Percentiles rank a stretch among this genome's conserved stretches.
Conservation (phyloP, 495 filamentous ascomycete genomes). For the Hypoxylon crocopeplum region DNA sequence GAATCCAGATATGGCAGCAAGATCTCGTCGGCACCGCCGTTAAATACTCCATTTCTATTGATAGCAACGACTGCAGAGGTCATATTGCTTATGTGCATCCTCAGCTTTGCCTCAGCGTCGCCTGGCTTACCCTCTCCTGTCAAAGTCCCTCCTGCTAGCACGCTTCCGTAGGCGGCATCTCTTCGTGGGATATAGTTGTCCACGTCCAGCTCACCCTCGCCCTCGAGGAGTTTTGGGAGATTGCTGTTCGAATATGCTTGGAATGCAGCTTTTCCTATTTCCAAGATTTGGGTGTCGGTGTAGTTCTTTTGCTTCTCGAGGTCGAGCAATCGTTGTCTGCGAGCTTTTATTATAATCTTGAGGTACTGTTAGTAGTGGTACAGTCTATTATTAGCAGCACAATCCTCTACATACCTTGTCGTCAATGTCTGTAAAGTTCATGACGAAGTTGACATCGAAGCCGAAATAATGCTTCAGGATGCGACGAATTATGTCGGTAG, state of each 20-base stretch:
- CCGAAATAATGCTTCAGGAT: constrained; percentile 87
- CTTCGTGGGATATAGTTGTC: constrained; percentile 62
- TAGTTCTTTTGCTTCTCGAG: constrained; percentile 55
- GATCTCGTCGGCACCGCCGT: constrained; percentile 65
- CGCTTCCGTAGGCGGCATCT: constrained; percentile 66
- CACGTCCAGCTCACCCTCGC: constrained; percentile 50
- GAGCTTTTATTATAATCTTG: constrained; percentile 82
- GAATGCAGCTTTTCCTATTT: constrained; percentile 72
- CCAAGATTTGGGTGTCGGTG: constrained; percentile 49
- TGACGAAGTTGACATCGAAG: constrained; percentile 87
- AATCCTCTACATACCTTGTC: constrained; percentile 68
- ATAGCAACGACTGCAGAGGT: constrained; percentile 66
- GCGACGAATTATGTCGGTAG: constrained; percentile 88
- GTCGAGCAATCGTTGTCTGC: constrained; percentile 79
- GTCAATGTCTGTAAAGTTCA: constrained; percentile 94
- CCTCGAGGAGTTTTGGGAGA: constrained; percentile 65
- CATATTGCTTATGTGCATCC: constrained; percentile 90
- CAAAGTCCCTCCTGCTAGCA: constrained; percentile 69
- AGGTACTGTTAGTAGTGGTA: constrained; percentile 55
- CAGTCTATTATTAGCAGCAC: neutral
- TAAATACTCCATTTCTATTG: constrained; percentile 49
- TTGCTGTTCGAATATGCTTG: constrained; percentile 77
- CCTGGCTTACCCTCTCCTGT: constrained; percentile 64
- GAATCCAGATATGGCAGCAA: constrained; percentile 86
- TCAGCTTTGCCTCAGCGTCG: constrained; percentile 83